Conservation (phyloP, 768 basidiomycete genomes). For the Pholiota conissans region DNA sequence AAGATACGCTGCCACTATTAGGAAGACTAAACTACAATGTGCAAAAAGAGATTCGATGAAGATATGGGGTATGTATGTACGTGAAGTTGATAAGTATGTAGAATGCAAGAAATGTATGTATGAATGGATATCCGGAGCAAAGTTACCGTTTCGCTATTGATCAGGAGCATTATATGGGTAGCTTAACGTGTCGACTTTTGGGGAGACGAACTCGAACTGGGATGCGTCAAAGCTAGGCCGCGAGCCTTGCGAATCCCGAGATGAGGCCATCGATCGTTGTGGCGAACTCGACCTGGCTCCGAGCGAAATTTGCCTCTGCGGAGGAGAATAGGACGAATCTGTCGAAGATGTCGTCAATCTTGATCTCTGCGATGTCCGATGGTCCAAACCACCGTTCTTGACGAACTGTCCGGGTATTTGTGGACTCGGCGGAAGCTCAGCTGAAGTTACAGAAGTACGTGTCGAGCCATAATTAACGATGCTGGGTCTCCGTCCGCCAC, state of each 20-base stretch:
- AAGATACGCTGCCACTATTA: constrained; percentile 11
- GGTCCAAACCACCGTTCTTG: constrained; percentile 22
- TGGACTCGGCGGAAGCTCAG: constrained; percentile 65
- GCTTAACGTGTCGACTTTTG: constrained; percentile 46
- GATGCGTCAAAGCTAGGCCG: constrained; percentile 61
- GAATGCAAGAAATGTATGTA: background rate
- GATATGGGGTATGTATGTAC: constrained; percentile 13
- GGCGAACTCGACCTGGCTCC: constrained; percentile 30
- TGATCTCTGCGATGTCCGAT: constrained; percentile 30
- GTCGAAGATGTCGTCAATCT: constrained; percentile 34
- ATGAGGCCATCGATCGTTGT: constrained; percentile 41
- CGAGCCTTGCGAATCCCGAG: constrained; percentile 40
- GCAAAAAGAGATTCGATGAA: constrained; percentile 14
- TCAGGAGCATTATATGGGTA: constrained; percentile 61
- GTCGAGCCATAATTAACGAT: constrained; percentile 44
- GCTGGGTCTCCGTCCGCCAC: constrained; percentile 44
- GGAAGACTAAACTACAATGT: constrained; percentile 17
- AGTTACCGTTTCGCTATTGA: constrained; percentile 27
- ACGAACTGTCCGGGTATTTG: constrained; percentile 55
- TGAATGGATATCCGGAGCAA: constrained; percentile 2
- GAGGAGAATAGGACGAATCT: constrained; percentile 31
- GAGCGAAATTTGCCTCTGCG: constrained; percentile 20
- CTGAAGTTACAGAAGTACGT: constrained; percentile 30
- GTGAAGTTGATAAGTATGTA: background rate
- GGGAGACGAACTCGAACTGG: constrained; percentile 67